A percentile compares a stretch with the other conserved stretches of the same genome.
Evolutionary conservation across 2,329 filamentous ascomycete genomes (phyloP).

Genomic region (Alternaria incomplexa): DNA sequence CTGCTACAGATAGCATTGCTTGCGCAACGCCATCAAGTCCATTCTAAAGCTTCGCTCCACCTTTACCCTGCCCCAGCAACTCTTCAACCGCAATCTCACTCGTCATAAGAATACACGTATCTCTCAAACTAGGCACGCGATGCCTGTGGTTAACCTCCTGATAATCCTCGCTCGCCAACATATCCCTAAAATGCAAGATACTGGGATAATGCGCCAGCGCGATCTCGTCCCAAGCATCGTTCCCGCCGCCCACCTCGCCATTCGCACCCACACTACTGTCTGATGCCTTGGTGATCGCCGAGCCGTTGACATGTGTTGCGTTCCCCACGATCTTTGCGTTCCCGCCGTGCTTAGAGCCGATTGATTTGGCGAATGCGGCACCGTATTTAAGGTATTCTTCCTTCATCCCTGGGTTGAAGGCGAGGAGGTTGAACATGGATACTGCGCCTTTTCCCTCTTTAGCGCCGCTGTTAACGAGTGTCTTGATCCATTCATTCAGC

Average conservation of each 20-base stretch:
- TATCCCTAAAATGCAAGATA: conserved; percentile 66
- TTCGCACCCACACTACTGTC: conserved; percentile 3
- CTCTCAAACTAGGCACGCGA: conserved; percentile 58
- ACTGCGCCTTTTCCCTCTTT: conserved; percentile 53
- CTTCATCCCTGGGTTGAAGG: conserved; percentile 62
- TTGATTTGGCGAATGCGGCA: conserved; percentile 55
- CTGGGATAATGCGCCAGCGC: conserved; percentile 70
- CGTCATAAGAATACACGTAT: conserved; percentile 62
- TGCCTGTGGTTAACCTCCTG: conserved; percentile 63
- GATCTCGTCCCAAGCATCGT: conserved; percentile 64
- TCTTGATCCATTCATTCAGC: conserved; percentile 58
- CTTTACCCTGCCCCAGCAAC: conserved; percentile 5
- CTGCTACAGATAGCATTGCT: background rate
- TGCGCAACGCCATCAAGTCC: background rate
- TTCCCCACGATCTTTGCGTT: conserved; percentile 68
- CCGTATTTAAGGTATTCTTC: conserved; percentile 64
- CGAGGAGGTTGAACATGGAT: conserved; percentile 68
- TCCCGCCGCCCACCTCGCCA: conserved; percentile 12
- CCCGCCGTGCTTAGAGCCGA: conserved; percentile 62
- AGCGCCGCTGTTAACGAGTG: conserved; percentile 25
- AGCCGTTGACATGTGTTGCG: conserved; percentile 49
- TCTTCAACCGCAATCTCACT: conserved; percentile 54
- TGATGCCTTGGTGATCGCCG: conserved; percentile 14
- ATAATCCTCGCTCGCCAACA: conserved; percentile 64
- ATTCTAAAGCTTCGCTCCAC: conserved; percentile 13